Base-by-base conservation (phyloP, 441 rosid genomes). In the Populus hybrid region DNA sequence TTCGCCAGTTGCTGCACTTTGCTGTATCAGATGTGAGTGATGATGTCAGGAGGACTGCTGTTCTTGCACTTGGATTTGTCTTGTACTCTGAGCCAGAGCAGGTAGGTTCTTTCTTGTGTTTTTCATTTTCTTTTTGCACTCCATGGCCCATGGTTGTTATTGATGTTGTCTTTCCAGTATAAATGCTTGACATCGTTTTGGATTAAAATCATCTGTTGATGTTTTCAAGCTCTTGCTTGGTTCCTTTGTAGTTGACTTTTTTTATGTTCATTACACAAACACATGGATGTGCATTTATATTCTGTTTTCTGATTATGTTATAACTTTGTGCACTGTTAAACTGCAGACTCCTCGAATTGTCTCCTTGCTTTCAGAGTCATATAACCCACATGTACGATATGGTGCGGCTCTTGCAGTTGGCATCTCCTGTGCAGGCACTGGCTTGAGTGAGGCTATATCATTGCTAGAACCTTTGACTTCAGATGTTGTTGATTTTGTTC, bases 11-110 rank as follows among this genome's bases (percentile, higher is more conserved):
- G 80, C 90, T 96, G 81, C 99, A 94, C 81, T 96, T 96, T 85
- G 99, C 97, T 38, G 99, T 96, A 72, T 96, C 98, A 75, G 95
- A 96, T 86, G 97, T 93, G 73, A 94, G 98, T 73, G 96, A 96
- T 84, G 99, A 96, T 86, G 99, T 96, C 70, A 89, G 98, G 82
- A 89, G 98, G 85, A 96, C 96, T 68, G 99, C 97, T 64, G 99
- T 96, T 83, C 88, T 96, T 81, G 98, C 99, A 3, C 95, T 96
- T 76, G 99, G 99, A 75, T 96, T 94, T 86, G 97, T 96, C 81
- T 86, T 96, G 72, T 94, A 93, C 85, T 91, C 97, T 64, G 98
- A 96, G 76, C 99, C 99, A 6, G 98, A 94, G 86, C 99, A 96
- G 98, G 99, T 90, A 53, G 16, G 81, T 83, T 71, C 24, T 72